Evolutionary conservation across 176 grass and related monocot species (phyloP).

Genomic region (Pontederia paniculata): DNA sequence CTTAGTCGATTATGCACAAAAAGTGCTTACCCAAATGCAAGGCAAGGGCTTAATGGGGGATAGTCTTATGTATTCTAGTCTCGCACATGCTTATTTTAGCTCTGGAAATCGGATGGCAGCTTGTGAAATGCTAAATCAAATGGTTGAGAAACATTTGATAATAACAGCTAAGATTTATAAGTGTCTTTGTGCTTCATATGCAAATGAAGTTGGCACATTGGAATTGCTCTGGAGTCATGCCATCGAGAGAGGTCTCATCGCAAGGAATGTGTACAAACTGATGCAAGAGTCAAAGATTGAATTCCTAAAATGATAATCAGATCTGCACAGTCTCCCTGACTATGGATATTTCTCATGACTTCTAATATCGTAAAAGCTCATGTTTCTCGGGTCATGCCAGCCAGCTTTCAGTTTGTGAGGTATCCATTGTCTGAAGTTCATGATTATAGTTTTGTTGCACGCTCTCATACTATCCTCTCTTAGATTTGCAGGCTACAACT

Average conservation of each 20-base stretch:
- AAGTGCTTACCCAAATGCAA: conserved; percentile 46
- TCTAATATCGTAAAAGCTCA: no score
- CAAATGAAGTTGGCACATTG: conserved; percentile 41
- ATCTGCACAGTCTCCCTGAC: no score
- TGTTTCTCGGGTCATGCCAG: no score
- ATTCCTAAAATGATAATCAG: no score
- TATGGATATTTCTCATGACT: no score
- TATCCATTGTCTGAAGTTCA: no score
- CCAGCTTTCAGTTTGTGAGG: no score
- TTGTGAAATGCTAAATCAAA: conserved; percentile 35
- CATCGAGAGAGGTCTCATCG: conserved; percentile 51
- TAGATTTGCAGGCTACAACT: no score
- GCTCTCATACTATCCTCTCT: no score
- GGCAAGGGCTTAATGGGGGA: conserved; percentile 44
- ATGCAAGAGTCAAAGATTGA: conserved; percentile 25
- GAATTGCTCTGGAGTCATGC: conserved; percentile 52
- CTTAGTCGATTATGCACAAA: conserved; percentile 49
- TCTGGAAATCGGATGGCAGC: conserved; percentile 31
- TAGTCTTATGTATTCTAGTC: conserved; percentile 44
- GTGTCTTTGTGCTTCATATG: conserved; percentile 46
- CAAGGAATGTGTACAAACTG: conserved; percentile 33
- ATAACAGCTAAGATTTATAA: conserved; percentile 53
- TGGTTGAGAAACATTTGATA: conserved; percentile 42
- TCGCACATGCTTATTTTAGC: conserved; percentile 55
- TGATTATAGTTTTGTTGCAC: no score